Evolutionary conservation across 164 flowering plant species (phyloP).

Genomic region (Kingdonia uniflora): DNA sequence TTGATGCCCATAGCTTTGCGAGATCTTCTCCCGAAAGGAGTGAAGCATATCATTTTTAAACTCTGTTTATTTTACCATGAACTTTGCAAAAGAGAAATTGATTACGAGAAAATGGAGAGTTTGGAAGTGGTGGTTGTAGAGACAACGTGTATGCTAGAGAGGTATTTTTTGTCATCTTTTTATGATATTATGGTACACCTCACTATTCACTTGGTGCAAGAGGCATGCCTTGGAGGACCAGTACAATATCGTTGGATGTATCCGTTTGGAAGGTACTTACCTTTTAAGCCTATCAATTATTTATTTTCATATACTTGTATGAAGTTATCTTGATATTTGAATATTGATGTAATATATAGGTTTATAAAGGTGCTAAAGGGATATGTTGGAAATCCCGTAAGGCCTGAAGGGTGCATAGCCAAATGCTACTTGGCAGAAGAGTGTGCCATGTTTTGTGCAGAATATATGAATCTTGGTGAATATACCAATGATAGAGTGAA

Average conservation of each 20-base stretch:
- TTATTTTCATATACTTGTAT: background rate
- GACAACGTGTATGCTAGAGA: background rate
- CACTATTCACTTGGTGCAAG: background rate
- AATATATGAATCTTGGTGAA: background rate
- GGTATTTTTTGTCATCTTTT: background rate
- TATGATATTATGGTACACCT: slow-evolving; percentile 1
- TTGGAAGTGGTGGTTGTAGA: background rate
- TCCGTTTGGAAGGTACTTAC: background rate
- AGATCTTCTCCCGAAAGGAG: background rate
- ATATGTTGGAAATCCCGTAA: background rate
- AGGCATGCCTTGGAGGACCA: background rate
- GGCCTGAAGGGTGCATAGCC: background rate
- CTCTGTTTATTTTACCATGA: slow-evolving; percentile 3
- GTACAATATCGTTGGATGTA: slow-evolving; percentile 4
- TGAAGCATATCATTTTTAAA: background rate
- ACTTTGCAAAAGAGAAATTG: slow-evolving; percentile 1
- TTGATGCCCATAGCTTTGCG: background rate
- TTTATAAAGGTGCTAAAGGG: background rate
- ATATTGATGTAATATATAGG: background rate
- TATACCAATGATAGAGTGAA: background rate
- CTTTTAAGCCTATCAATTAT: background rate
- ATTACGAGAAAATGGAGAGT: background rate
- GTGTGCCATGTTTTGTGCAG: background rate
- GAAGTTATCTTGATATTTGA: too few relatives aligned
- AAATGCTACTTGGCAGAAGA: slow-evolving; percentile 2